phyloP scores from a whole-genome alignment of 1,284 basidiomycete species.

The Sporisorium graminicola region DNA sequence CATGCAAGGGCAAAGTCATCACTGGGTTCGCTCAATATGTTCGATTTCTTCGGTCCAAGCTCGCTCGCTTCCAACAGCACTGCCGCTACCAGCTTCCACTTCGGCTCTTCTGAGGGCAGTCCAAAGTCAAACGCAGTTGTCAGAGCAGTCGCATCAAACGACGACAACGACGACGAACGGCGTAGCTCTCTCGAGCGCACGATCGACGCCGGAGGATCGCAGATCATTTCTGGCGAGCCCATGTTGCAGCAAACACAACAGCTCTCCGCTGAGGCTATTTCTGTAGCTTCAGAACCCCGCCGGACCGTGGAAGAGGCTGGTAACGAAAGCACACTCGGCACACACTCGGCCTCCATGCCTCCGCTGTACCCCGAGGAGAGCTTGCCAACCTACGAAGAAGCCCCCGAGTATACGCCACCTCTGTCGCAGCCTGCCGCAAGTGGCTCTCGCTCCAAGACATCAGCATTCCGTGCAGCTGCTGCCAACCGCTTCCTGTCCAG shows the following conservation, averaged over 20 bases:
- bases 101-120: conserved; percentile 32
- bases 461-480: conserved; percentile 37
- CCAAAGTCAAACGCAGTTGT: conserved; percentile 9
- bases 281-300: not conserved
- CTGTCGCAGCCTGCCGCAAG: conserved; percentile 19
- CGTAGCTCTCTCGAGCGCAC: conserved; percentile 20
- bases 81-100: conserved; percentile 44
- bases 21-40: conserved; percentile 35
- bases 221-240: not conserved
- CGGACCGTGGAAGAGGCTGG: not conserved
- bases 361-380: conserved; percentile 38
- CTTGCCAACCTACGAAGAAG: conserved; percentile 43
- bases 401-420: conserved; percentile 41
- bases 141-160: not conserved
- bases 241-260: not conserved
- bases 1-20: conserved; percentile 42
- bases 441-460: conserved; percentile 28
- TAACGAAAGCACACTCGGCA: conserved; percentile 10
- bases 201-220: conserved; percentile 10
- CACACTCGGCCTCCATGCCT: conserved; percentile 20
- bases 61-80: conserved; percentile 43
- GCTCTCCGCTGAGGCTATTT: not conserved
- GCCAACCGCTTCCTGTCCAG: conserved; percentile 45
- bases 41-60: conserved; percentile 52
- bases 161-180: not conserved